Percentiles rank a stretch among this genome's conserved stretches.
phyloP scores from a whole-genome alignment of 148 eudicot species.

The Vaccinium myrtillus region DNA sequence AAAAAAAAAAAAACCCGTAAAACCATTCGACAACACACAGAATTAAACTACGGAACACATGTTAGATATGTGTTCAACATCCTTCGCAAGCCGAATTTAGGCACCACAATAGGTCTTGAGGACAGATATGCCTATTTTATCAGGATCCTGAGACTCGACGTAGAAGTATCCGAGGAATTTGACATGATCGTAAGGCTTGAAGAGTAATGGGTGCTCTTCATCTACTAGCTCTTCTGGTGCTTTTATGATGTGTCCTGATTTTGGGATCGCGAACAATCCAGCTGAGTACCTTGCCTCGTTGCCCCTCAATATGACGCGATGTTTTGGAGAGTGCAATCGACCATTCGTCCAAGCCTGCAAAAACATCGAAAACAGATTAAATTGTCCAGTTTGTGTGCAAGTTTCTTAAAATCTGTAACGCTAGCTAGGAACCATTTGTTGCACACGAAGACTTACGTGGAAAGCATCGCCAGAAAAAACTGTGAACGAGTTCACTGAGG shows the following conservation, averaged over 20 bases:
- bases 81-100: neutral
- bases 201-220: constrained; percentile 44
- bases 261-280: constrained; percentile 44
- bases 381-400: too few species aligned
- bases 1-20: neutral
- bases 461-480: constrained; percentile 46
- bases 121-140: constrained; percentile 27
- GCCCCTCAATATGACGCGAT: constrained; percentile 51
- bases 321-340: constrained; percentile 32
- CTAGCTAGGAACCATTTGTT: too few species aligned
- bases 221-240: constrained; percentile 48
- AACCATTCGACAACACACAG: neutral
- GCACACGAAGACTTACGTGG: constrained; percentile 18
- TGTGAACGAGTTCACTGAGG: constrained; percentile 25
- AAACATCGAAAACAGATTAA: neutral
- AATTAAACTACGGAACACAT: neutral
- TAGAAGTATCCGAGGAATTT: constrained; percentile 38
- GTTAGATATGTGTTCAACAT: neutral
- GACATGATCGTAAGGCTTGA: constrained; percentile 46
- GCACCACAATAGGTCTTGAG: constrained; percentile 44
- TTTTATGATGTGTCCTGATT: constrained; percentile 35
- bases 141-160: constrained; percentile 18
- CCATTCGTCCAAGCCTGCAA: constrained; percentile 55
- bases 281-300: constrained; percentile 36
- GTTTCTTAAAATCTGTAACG: too few species aligned